Conservation (phyloP, 768 basidiomycete genomes). For the Wakefieldia striispora region DNA sequence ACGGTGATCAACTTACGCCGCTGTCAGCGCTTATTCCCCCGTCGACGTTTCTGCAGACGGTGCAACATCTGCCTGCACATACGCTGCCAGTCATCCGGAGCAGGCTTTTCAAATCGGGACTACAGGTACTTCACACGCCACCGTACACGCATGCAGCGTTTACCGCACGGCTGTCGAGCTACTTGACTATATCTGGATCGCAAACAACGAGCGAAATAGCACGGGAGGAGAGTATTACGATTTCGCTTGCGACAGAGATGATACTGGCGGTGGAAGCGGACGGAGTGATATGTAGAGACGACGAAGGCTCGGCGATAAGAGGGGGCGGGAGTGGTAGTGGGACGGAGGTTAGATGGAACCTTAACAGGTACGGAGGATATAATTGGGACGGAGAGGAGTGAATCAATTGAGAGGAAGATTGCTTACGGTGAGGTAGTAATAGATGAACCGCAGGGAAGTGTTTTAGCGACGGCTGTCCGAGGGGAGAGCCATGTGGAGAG, state of each 20-base stretch:
- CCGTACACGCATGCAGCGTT: constrained; percentile 69
- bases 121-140: constrained; percentile 84
- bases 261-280: constrained; percentile 68
- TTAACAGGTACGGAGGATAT: constrained; percentile 64
- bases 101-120: constrained; percentile 68
- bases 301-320: constrained; percentile 38
- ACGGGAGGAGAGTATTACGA: constrained; percentile 63
- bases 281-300: constrained; percentile 76
- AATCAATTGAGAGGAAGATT: too few species aligned
- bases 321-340: constrained; percentile 45
- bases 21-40: constrained; percentile 85
- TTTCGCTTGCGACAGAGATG: constrained; percentile 78
- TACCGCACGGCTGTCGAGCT: constrained; percentile 56
- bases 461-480: too few species aligned
- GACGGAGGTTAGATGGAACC: constrained; percentile 72
- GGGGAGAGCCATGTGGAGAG: too few species aligned
- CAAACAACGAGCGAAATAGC: constrained; percentile 72
- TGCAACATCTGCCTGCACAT: constrained; percentile 62
- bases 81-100: constrained; percentile 67
- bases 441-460: too few species aligned
- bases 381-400: constrained; percentile 51
- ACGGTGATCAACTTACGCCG: not conserved
- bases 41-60: constrained; percentile 72
- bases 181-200: constrained; percentile 49
- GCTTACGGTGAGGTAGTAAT: too few species aligned